Percentiles rank a stretch among this genome's conserved stretches.
These are phyloP conservation scores for Pichia nakasei DNA, from an alignment of 805 yeast species.

Conservation along the genomic window DNA sequence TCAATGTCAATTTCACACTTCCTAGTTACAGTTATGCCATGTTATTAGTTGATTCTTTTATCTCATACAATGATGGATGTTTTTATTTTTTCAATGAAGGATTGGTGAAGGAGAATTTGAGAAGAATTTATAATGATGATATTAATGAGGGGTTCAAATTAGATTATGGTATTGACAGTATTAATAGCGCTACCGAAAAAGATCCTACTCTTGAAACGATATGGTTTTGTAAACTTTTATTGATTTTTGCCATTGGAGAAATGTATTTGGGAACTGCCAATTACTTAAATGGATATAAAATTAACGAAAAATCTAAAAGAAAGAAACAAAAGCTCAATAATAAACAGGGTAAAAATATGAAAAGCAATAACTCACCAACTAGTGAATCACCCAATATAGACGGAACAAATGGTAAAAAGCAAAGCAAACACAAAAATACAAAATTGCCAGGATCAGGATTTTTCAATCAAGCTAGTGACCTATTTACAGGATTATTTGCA, in stretches of 20 bases:
- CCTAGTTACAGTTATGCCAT: conserved; percentile 74
- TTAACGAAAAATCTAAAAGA: conserved; percentile 18
- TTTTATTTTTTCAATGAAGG: conserved; percentile 83
- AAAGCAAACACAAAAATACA: conserved; percentile 16
- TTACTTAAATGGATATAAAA: conserved; percentile 43
- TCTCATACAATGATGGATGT: conserved; percentile 76
- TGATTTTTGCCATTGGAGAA: conserved; percentile 74
- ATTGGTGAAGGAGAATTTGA: conserved; percentile 55
- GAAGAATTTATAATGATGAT: conserved; percentile 51
- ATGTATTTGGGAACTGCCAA: conserved; percentile 76
- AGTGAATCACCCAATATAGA: neutral
- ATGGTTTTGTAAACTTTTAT: conserved; percentile 68
- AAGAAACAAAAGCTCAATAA: conserved; percentile 15
- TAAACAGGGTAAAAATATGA: neutral
- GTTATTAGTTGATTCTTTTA: conserved; percentile 64
- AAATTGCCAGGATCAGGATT: conserved; percentile 73
- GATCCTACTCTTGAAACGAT: conserved; percentile 65
- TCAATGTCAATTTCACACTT: conserved; percentile 59
- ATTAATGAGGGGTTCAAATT: conserved; percentile 21
- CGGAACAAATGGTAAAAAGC: neutral
- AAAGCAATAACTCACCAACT: neutral
- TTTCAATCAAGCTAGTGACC: conserved; percentile 70
- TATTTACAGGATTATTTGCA: conserved; percentile 68
- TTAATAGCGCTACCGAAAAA: conserved; percentile 23
- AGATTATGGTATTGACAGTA: conserved; percentile 21